Evolutionary conservation across 2,329 filamentous ascomycete species (phyloP).

Genomic region (Monosporascus sp.): DNA sequence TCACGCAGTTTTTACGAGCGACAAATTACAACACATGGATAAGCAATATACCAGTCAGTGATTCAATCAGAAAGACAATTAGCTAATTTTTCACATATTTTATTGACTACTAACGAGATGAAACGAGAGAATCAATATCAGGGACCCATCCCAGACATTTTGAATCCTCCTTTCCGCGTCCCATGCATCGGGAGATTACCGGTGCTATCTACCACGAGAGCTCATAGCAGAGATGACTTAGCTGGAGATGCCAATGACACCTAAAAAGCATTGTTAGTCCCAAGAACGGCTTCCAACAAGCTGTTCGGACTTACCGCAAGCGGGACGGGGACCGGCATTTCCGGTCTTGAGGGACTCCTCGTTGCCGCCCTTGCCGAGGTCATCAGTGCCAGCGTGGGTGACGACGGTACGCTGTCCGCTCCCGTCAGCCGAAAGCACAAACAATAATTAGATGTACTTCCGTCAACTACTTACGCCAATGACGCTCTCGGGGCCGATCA

Average conservation of each 20-base stretch:
- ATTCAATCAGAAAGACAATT: too few relatives aligned
- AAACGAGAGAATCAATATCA: too few relatives aligned
- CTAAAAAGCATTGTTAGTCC: slow-evolving; percentile 32
- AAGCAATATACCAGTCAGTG: too few relatives aligned
- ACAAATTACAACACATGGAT: too few relatives aligned
- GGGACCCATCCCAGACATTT: not conserved
- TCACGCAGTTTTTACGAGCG: too few relatives aligned
- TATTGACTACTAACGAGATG: too few relatives aligned
- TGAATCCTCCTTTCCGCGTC: not conserved
- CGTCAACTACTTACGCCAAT: slow-evolving; percentile 64
- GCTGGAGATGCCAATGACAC: slow-evolving; percentile 83
- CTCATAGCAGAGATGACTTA: slow-evolving; percentile 39
- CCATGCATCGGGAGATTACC: not conserved
- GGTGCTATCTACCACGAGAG: not conserved
- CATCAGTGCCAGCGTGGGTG: slow-evolving; percentile 90
- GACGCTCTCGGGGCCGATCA: slow-evolving; percentile 93
- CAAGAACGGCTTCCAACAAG: not conserved
- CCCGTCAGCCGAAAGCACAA: slow-evolving; percentile 15
- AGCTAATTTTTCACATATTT: too few relatives aligned
- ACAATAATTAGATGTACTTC: not conserved
- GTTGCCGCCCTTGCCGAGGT: slow-evolving; percentile 86
- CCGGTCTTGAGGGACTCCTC: slow-evolving; percentile 98
- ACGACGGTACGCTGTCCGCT: slow-evolving; percentile 77
- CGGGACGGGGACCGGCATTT: slow-evolving; percentile 87
- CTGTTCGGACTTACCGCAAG: slow-evolving; percentile 66